phyloP scores from a whole-genome alignment of 495 filamentous ascomycete genomes.

The Melanomma pulvis-pyrius region DNA sequence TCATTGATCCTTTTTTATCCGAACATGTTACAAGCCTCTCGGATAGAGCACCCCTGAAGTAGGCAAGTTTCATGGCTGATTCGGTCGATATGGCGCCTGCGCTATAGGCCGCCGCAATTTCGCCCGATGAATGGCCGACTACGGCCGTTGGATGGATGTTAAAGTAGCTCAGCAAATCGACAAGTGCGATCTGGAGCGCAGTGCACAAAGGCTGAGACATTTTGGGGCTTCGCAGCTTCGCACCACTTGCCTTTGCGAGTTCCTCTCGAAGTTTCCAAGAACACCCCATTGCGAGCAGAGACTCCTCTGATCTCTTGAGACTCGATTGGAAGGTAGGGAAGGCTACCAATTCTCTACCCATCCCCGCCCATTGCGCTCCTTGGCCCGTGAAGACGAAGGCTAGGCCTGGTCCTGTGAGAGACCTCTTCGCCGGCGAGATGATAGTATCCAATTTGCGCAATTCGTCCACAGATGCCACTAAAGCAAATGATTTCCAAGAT shows the following conservation, averaged over 20 bases:
- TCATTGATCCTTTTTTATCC: background rate
- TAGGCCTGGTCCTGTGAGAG: conserved; percentile 2
- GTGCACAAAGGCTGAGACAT: conserved; percentile 4
- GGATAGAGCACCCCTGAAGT: background rate
- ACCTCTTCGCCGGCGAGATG: background rate
- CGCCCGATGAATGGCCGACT: conserved; percentile 43
- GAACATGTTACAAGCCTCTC: background rate
- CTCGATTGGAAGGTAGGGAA: conserved; percentile 33
- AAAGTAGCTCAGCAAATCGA: conserved; percentile 26
- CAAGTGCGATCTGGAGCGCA: conserved; percentile 27
- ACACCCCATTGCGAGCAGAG: conserved; percentile 10
- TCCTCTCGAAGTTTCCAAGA: conserved; percentile 17
- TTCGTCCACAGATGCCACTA: background rate
- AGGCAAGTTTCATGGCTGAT: conserved; percentile 21
- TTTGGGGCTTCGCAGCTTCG: background rate
- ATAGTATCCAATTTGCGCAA: background rate
- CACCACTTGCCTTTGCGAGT: background rate
- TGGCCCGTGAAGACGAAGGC: conserved; percentile 48
- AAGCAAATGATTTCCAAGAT: conserved; percentile 8
- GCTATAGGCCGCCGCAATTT: conserved; percentile 36
- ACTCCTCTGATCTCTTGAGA: background rate
- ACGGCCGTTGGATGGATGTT: conserved; percentile 21
- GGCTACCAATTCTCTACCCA: conserved; percentile 40
- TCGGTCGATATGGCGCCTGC: background rate
- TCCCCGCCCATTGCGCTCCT: conserved; percentile 46